Conservation (phyloP, 2,329 filamentous ascomycete genomes). For the Aspergillus hiratsukae region DNA sequence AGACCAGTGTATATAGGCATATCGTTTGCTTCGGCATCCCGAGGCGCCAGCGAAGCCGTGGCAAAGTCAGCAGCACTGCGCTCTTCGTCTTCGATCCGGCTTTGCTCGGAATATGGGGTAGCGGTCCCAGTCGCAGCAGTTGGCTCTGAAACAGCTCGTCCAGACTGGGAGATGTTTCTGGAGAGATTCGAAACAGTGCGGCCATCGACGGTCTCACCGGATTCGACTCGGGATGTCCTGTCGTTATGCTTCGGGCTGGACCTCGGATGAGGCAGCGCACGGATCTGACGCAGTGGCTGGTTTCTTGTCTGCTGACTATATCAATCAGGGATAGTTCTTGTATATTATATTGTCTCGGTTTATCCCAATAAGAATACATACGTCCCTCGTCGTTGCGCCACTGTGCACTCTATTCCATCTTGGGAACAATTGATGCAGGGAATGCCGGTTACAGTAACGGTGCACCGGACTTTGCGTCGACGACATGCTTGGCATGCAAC, state of each 20-base stretch:
- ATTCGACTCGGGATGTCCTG: neutral
- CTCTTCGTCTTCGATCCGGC: conserved; percentile 17
- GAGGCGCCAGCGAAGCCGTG: conserved; percentile 17
- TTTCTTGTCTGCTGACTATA: neutral
- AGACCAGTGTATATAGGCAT: conserved; percentile 24
- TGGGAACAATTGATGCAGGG: conserved; percentile 29
- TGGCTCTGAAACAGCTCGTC: neutral
- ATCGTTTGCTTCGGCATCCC: conserved; percentile 10
- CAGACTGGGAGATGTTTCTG: neutral
- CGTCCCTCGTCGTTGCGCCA: conserved; percentile 7
- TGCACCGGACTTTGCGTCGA: conserved; percentile 24
- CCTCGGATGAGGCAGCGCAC: neutral
- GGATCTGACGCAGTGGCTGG: conserved; percentile 11
- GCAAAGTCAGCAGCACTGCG: conserved; percentile 23
- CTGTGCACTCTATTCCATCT: conserved; percentile 24
- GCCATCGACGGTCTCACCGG: neutral
- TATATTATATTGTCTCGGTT: neutral
- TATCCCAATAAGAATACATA: neutral
- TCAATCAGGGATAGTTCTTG: neutral
- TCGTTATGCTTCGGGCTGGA: neutral
- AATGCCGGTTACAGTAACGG: conserved; percentile 20
- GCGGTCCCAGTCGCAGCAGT: neutral
- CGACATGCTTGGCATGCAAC: conserved; percentile 16
- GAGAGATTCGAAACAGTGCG: neutral
- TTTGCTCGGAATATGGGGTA: neutral